These are phyloP conservation scores for Triticum turgidum DNA, from an alignment of 176 grass and related monocot species.

Conservation along the genomic window DNA sequence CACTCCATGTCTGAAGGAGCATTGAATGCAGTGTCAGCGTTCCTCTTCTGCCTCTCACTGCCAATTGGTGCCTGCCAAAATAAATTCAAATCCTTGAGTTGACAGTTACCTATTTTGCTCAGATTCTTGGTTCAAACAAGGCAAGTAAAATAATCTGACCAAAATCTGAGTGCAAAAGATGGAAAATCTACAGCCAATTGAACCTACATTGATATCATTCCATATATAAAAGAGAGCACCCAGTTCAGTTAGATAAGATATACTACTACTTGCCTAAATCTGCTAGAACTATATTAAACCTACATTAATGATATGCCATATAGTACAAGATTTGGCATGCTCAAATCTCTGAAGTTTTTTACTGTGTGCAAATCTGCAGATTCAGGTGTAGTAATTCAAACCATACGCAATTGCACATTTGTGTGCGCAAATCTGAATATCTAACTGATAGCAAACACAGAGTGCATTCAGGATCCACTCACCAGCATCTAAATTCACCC, in stretches of 20 bases:
- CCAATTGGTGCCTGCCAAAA: conserved; percentile 48
- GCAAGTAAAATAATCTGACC: neutral
- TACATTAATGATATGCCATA: neutral
- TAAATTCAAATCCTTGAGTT: neutral
- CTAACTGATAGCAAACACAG: neutral
- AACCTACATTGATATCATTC: neutral
- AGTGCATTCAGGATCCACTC: neutral
- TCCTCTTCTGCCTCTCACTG: conserved; percentile 62
- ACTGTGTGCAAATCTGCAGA: neutral
- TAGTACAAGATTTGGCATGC: neutral
- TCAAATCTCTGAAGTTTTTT: neutral
- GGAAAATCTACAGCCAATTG: neutral
- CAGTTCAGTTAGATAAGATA: neutral
- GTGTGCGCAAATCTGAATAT: neutral
- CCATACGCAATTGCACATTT: neutral
- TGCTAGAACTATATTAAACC: neutral
- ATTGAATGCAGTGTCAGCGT: conserved; percentile 32
- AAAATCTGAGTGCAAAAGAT: neutral
- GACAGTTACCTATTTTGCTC: neutral
- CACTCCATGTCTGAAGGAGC: conserved; percentile 45
- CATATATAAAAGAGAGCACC: neutral
- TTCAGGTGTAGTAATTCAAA: neutral
- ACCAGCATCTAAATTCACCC: neutral
- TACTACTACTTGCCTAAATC: neutral
- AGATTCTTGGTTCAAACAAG: neutral